Conservation (phyloP, 768 basidiomycete genomes). For the Sporobolomyces phaffii region DNA sequence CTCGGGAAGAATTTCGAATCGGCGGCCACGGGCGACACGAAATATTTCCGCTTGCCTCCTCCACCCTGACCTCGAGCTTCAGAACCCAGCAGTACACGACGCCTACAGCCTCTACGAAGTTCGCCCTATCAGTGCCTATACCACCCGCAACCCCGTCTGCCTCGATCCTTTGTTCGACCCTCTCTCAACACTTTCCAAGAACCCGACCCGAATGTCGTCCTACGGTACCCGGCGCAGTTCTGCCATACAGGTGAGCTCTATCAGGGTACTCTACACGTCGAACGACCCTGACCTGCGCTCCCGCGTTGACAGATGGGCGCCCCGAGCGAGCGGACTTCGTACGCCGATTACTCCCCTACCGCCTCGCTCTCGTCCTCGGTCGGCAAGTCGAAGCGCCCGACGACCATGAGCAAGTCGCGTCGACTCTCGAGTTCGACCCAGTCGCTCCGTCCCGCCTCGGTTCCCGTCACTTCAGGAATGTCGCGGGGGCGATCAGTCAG, state of each 20-base stretch:
- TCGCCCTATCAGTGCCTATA: background rate
- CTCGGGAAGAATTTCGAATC: too few species aligned
- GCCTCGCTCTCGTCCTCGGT: conserved; percentile 15
- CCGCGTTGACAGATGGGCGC: conserved; percentile 1
- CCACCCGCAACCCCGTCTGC: background rate
- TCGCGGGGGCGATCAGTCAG: background rate
- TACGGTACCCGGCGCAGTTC: conserved; percentile 25
- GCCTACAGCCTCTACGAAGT: background rate
- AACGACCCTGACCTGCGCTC: background rate
- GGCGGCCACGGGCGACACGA: too few species aligned
- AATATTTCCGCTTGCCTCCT: too few species aligned
- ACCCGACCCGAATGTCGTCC: background rate
- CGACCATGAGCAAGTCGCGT: conserved; percentile 7
- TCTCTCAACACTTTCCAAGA: background rate
- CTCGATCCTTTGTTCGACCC: background rate
- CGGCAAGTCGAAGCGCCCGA: conserved; percentile 28
- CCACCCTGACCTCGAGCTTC: too few species aligned
- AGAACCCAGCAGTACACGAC: background rate
- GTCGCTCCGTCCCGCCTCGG: conserved; percentile 1
- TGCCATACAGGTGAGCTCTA: background rate
- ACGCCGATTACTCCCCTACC: background rate
- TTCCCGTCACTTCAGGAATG: background rate
- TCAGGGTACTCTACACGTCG: background rate
- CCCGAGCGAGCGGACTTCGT: background rate
- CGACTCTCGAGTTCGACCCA: conserved; percentile 15